Evolutionary conservation across 2,329 filamentous ascomycete genomes (phyloP).

Genomic region (Dactylellina sp.): DNA sequence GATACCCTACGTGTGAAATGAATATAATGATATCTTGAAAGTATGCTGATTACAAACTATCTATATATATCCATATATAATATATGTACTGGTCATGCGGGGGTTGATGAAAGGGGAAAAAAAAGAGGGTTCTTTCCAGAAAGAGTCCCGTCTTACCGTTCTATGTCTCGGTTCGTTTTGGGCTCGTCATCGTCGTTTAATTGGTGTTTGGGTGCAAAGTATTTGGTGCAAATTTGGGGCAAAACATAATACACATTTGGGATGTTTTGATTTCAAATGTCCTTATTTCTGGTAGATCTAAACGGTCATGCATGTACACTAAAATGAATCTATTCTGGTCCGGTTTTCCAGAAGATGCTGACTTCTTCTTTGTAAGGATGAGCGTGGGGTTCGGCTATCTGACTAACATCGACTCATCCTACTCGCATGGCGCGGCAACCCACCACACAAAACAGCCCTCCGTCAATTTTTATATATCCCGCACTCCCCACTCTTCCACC

Average conservation of each 20-base stretch:
- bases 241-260: conserved; percentile 39
- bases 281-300: conserved; percentile 17
- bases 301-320: conserved; percentile 40
- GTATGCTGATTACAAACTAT: no score
- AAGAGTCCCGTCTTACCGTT: neutral
- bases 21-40: neutral
- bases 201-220: conserved; percentile 48
- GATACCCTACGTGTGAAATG: conserved; percentile 1
- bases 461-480: conserved; percentile 29
- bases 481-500: neutral
- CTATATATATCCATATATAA: no score
- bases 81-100: neutral
- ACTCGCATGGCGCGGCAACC: neutral
- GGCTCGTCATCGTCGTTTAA: neutral
- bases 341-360: conserved; percentile 1
- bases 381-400: conserved; percentile 17
- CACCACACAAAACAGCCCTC: conserved; percentile 1
- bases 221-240: conserved; percentile 36
- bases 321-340: conserved; percentile 17
- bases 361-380: neutral
- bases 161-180: neutral
- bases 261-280: conserved; percentile 8
- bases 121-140: neutral
- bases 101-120: neutral
- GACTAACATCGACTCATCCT: conserved; percentile 15